Evolutionary conservation across 805 yeast species (phyloP), one percentile per base, ranked within the genome.

Genomic region (Tetrapisispora taiwanensis): DNA sequence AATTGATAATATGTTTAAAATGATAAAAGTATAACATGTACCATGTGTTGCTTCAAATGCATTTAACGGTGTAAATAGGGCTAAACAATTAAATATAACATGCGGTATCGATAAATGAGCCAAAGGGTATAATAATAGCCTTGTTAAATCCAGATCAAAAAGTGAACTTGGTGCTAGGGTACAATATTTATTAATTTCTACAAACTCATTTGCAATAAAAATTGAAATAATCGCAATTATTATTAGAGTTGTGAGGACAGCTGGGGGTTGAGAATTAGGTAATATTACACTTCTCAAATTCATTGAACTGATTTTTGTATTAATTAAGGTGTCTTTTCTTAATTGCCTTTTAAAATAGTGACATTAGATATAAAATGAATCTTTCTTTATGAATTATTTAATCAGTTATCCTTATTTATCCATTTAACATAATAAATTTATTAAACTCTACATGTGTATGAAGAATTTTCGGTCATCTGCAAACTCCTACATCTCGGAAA

Each of bases 21-120:
- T 79, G 38, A 88, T 69, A 4, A 94, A 95, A 4, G 95, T 83
- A 61, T 85, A 77, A 3, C 87, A 82, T 0, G 97, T 86, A 6
- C 96, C 97, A 55, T 85, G 81, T 19, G 64, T 59, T 45, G 71
- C 66, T 67, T 87, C 96, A 61, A 80, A 87, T 42, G 70, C 68
- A 12, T 80, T 68, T 53, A 86, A 60, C 18, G 84, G 78, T 0
- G 81, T 73, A 46, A 74, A 67, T 37, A 87, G 57, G 1, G 81
- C 73, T 32, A 76, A 47, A 8, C 76, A 46, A 53, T 85, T 86
- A 53, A 82, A 63, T 4, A 74, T 38, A 58, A 87, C 65, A 58
- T 86, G 95, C 42, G 79, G 48, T 19, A 76, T 49, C 19, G 74
- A 71, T n/a, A 67, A 54, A 61, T 87, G 95, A 26, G 77, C 78